Conservation (phyloP, 1,284 basidiomycete species). For the Rhodotorula sp. region DNA sequence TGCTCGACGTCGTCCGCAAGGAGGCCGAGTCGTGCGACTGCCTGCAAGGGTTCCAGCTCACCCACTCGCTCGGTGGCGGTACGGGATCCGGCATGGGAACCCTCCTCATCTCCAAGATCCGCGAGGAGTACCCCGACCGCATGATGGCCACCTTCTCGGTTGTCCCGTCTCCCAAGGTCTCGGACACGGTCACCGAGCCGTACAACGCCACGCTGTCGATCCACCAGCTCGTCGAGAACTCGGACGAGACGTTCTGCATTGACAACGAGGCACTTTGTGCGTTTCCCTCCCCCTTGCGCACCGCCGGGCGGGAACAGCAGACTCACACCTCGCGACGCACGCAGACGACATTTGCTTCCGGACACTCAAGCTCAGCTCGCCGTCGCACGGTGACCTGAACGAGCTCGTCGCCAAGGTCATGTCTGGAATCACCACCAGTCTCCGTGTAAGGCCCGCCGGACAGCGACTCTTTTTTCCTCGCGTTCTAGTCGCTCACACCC, state of each 20-base stretch:
- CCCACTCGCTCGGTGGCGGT: conserved; percentile 63
- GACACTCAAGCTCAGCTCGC: conserved; percentile 88
- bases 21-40: conserved; percentile 60
- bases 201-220: conserved; percentile 63
- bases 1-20: conserved; percentile 66
- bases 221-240: conserved; percentile 63
- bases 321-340: background rate
- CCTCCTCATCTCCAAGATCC: conserved; percentile 62
- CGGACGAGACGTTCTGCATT: conserved; percentile 19
- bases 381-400: conserved; percentile 95
- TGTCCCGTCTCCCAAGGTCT: conserved; percentile 60
- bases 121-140: conserved; percentile 60
- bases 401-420: conserved; percentile 96
- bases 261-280: conserved; percentile 18
- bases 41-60: conserved; percentile 62
- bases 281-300: background rate
- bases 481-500: background rate
- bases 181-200: conserved; percentile 57
- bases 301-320: no score
- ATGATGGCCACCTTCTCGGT: conserved; percentile 66
- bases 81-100: conserved; percentile 65
- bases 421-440: conserved; percentile 93
- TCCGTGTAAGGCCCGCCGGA: conserved; percentile 55
- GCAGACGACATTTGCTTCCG: conserved; percentile 90
- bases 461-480: background rate